Evolutionary conservation across 108 stramenopile species (phyloP).

Genomic region (Cyclotella cryptica): DNA sequence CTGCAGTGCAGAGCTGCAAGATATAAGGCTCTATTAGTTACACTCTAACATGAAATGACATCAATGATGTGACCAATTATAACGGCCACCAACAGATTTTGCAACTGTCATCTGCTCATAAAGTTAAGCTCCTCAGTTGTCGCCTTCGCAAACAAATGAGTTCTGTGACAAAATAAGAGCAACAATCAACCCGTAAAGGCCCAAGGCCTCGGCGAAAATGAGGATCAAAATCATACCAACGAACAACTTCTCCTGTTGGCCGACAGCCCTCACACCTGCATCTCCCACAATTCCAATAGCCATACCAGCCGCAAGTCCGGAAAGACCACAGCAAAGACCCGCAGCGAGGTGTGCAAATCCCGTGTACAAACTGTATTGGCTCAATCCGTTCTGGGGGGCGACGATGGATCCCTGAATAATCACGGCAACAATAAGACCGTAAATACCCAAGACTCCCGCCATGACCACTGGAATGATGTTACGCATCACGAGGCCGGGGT

Average conservation of each 20-base stretch:
- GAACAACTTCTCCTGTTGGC: slow-evolving; percentile 98
- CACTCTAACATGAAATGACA: slow-evolving; percentile 35
- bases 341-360: slow-evolving; percentile 98
- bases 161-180: slow-evolving; percentile 97
- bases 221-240: slow-evolving; percentile 99
- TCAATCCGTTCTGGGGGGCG: slow-evolving; percentile 75
- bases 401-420: slow-evolving; percentile 93
- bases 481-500: slow-evolving; percentile 98
- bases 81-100: slow-evolving; percentile 4
- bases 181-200: slow-evolving; percentile 99
- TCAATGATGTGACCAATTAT: slow-evolving; percentile 4
- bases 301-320: slow-evolving; percentile 97
- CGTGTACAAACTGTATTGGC: slow-evolving; percentile 91
- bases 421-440: slow-evolving; percentile 99
- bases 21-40: slow-evolving; percentile 24
- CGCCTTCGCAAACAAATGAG: slow-evolving; percentile 84
- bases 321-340: slow-evolving; percentile 97
- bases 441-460: slow-evolving; percentile 99
- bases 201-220: slow-evolving; percentile 99
- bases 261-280: slow-evolving; percentile 98
- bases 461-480: slow-evolving; percentile 99
- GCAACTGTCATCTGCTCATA: neutral
- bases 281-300: slow-evolving; percentile 99
- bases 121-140: slow-evolving; percentile 55
- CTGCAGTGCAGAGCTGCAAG: neutral